Base-by-base conservation (phyloP, 441 rosid species). In the Euphorbia corollata region DNA sequence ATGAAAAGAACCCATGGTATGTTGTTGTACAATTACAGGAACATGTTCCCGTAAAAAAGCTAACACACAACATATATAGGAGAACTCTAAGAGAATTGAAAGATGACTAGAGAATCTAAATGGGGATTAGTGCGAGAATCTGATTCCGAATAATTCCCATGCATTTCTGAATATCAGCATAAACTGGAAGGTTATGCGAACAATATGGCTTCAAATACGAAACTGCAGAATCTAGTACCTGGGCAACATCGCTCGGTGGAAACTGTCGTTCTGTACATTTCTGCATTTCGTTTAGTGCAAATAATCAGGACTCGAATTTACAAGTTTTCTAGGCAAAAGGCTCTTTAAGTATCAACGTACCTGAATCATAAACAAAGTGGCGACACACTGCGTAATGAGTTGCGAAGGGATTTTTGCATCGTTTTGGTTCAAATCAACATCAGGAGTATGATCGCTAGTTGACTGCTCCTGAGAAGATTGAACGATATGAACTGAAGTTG, bases 81-180 rank as follows among this genome's bases (percentile, higher is more conserved):
- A 36, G 19, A 38, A 34, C 27, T 30, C 55, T 56, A 15, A 39
- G 11, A 19, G 39, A 55, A 8, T 6, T 3, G 15, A 8, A 9
- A 43, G 15, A 8, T 3, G 8, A 39, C 12, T 39, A 24, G 30
- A 24, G 30, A 24, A 45, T 58, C 71, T 77, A 73, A 23, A 95
- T 87, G 8, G 99, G 99, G 64, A 95, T 82, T 19, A 92, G 89
- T 15, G 98, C 91, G 69, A 96, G 69, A 79, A 96, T 88, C 83
- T 95, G 99, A 57, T 86, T 90, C 81, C 89, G 87, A 75, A 95
- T 87, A 55, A 84, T 84, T 24, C 99, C 95, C 97, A 95, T 90
- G 73, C 96, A 90, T 77, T 80, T 88, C 82, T 96, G 92, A 73
- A 96, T 92, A 77, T 96, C 99, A 30, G 86, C 81, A 80, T 87